Conservation (phyloP, 345 rosid genomes). For the Linum trigynum region DNA sequence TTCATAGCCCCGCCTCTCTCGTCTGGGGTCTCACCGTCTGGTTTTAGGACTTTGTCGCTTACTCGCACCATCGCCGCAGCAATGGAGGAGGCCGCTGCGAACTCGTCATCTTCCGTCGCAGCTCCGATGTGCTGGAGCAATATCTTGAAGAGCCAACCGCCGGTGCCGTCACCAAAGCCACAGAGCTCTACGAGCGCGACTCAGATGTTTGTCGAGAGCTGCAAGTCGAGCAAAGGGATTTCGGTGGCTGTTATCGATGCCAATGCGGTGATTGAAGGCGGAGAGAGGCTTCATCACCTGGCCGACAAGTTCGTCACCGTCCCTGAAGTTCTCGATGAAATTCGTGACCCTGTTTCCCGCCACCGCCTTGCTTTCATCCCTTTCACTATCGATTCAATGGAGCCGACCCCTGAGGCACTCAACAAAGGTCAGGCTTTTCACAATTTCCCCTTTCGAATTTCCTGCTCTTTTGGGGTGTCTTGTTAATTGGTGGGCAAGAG, state of each 20-base stretch:
- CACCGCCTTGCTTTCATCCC: conserved; percentile 65
- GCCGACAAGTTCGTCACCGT: conserved; percentile 81
- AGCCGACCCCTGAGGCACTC: conserved; percentile 78
- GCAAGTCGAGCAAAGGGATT: conserved; percentile 69
- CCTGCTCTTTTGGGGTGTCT: no score
- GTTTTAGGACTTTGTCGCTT: no score
- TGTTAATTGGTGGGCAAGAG: no score
- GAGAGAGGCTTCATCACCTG: conserved; percentile 40
- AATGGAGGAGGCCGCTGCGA: conserved; percentile 5
- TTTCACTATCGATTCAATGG: conserved; percentile 63
- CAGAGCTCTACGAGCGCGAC: conserved; percentile 10
- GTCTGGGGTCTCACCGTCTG: no score
- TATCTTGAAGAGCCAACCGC: conserved; percentile 41
- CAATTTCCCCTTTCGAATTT: not conserved
- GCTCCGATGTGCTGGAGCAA: conserved; percentile 53
- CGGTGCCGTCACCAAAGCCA: conserved; percentile 17
- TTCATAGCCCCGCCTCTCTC: no score
- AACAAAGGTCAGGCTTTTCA: conserved; percentile 39
- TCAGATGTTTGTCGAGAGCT: conserved; percentile 40
- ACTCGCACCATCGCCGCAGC: not conserved
- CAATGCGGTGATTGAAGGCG: conserved; percentile 72
- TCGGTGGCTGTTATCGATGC: conserved; percentile 78
- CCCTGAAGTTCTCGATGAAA: conserved; percentile 67
- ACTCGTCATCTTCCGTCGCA: conserved; percentile 8
- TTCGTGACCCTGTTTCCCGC: conserved; percentile 87